Percentiles rank a stretch among this genome's conserved stretches.
Evolutionary conservation across 2,329 filamentous ascomycete genomes (phyloP).

Genomic region (Aspergillus neoniger): DNA sequence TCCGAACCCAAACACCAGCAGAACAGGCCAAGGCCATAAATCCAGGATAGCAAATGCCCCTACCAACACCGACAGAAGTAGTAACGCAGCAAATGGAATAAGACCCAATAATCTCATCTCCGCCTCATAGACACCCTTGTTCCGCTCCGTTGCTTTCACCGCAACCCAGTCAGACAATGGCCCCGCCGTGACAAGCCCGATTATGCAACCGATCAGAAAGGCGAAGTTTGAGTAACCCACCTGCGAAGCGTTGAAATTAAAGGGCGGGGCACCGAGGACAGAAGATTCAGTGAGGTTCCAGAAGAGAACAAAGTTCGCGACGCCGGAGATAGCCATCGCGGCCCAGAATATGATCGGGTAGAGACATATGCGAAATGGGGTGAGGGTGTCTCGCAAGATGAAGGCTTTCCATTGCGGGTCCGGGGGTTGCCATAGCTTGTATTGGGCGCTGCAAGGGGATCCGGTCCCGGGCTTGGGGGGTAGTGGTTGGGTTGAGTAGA

Average conservation of each 20-base stretch:
- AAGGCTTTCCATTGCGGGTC: conserved; percentile 3
- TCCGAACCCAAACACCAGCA: conserved; percentile 5
- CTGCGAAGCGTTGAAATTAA: not conserved
- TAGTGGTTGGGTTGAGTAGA: not conserved
- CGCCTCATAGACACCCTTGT: conserved; percentile 5
- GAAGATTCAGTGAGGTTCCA: conserved; percentile 11
- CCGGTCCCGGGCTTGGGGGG: not conserved
- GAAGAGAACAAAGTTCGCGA: conserved; percentile 9
- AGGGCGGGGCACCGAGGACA: conserved; percentile 4
- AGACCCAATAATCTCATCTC: conserved; percentile 11
- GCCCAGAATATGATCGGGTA: conserved; percentile 12
- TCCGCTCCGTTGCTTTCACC: not conserved
- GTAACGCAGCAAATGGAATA: not conserved
- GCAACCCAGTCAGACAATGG: conserved; percentile 10
- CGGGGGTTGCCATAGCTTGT: not conserved
- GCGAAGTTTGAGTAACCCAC: conserved; percentile 14
- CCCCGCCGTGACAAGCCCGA: conserved; percentile 8
- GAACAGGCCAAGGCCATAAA: conserved; percentile 6
- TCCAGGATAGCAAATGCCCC: not conserved
- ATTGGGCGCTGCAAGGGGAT: not conserved
- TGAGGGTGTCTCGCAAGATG: conserved; percentile 4
- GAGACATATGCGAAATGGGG: not conserved
- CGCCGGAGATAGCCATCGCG: not conserved
- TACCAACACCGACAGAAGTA: not conserved
- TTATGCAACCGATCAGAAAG: not conserved